Evolutionary conservation across 1,284 basidiomycete species (phyloP).

Genomic region (Leccinum pallidistipes): DNA sequence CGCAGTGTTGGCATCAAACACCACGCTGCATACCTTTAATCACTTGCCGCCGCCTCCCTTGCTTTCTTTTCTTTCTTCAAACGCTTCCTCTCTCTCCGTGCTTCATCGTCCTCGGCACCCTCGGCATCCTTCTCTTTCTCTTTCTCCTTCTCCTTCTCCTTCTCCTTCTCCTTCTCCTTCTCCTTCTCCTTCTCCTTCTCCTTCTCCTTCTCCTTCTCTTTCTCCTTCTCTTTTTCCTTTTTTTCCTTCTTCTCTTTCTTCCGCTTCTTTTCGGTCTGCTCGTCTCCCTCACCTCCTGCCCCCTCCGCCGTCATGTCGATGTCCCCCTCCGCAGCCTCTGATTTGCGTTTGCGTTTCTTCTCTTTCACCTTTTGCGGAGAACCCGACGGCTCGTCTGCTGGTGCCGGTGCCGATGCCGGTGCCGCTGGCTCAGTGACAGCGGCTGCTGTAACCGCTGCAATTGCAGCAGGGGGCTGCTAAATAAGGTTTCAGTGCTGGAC

Average conservation of each 20-base stretch:
- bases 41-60: constrained; percentile 43
- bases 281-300: constrained; percentile 39
- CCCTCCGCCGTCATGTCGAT: constrained; percentile 42
- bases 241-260: constrained; percentile 40
- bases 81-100: constrained; percentile 57
- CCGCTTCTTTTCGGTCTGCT: constrained; percentile 48
- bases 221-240: not conserved
- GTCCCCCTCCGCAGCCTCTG: constrained; percentile 50
- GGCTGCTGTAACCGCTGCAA: constrained; percentile 26
- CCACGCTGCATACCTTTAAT: constrained; percentile 4
- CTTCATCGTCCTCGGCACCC: constrained; percentile 57
- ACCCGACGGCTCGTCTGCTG: constrained; percentile 38
- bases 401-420: constrained; percentile 14
- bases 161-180: not conserved
- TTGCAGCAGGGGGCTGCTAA: constrained; percentile 42
- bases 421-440: constrained; percentile 21
- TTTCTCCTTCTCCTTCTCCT: not conserved
- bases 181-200: too few species aligned
- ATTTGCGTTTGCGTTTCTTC: constrained; percentile 76
- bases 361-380: constrained; percentile 56
- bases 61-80: constrained; percentile 74
- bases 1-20: not conserved
- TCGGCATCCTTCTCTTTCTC: constrained; percentile 23
- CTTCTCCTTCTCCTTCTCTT: constrained; percentile 16
- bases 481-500: constrained; percentile 3